Base-by-base conservation (phyloP, 306 rosid species). In the Cicer judaicum region DNA sequence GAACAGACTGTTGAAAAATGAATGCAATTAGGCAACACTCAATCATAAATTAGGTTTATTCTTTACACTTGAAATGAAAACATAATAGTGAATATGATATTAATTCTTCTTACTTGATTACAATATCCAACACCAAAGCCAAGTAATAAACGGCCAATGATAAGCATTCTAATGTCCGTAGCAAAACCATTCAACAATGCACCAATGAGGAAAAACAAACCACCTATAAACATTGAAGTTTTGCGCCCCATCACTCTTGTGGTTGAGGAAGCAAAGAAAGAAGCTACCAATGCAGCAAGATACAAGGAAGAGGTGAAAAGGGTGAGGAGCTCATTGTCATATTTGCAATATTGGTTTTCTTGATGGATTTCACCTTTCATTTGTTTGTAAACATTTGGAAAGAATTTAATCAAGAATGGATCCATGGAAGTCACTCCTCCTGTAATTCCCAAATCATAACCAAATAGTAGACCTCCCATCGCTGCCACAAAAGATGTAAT, bases 251-350 rank as follows among this genome's bases (percentile, higher is more conserved):
- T 0, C 40, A 50, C 11, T 62, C 85, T 78, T 5, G 85, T 78
- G 10, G 68, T 78, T 1, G 68, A 10, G 2, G 85, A 82, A 15
- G 85, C 82, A 18, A 82, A 77, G 50, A 82, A 73, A 43, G 77
- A 82, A 11, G 85, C 68, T 9, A 82, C 10, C 19, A 82, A 4
- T n/a, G 82, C 80, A 0, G 85, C 80, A 6, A 82, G 73, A 18
- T 82, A 82, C 3, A 82, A 8, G 54, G 85, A 82, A 18, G 82
- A 82, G 9, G 85, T 82, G 46, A 82, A 82, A 15, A 78, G 43
- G 1, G 82, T 78, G 61, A 82, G 85, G 6, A 78, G 60, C 14
- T 66, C 18, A 1, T 78, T 78, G 8, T 82, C 76, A 38, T 56
- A 77, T 50, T 82, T 76, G 7, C 81, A 81, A 2, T 81, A 76